These are phyloP conservation scores for Emergomyces pasteurianus DNA, from an alignment of 2,329 filamentous ascomycete species.

Conservation along the genomic window DNA sequence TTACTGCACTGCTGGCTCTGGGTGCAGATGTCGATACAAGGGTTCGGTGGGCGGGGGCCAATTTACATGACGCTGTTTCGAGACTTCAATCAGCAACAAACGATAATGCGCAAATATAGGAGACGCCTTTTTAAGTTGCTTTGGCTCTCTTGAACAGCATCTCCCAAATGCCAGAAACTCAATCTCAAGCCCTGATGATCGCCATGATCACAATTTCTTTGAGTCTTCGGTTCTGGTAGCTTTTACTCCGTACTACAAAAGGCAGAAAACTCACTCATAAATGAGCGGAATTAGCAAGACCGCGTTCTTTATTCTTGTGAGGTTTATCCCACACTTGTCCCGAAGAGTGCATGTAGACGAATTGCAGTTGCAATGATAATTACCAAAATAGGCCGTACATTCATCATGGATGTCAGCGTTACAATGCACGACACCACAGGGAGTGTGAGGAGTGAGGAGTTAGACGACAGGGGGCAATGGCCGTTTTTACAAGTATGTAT, in stretches of 20 bases:
- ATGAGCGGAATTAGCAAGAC: neutral
- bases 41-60: neutral
- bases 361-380: neutral
- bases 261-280: neutral
- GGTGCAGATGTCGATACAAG: no score
- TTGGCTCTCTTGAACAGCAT: neutral
- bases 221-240: neutral
- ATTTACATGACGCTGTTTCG: neutral
- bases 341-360: neutral
- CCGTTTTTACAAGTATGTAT: no score
- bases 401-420: no score
- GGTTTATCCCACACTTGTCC: neutral
- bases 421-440: no score
- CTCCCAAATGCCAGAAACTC: neutral
- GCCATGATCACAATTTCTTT: neutral
- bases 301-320: neutral
- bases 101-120: no score
- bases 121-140: neutral
- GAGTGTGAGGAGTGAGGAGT: no score
- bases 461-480: no score
- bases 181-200: neutral
- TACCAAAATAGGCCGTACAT: no score
- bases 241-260: no score
- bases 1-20: no score
- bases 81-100: neutral